phyloP scores from a whole-genome alignment of 495 filamentous ascomycete genomes.

The Penicillium odoratum region DNA sequence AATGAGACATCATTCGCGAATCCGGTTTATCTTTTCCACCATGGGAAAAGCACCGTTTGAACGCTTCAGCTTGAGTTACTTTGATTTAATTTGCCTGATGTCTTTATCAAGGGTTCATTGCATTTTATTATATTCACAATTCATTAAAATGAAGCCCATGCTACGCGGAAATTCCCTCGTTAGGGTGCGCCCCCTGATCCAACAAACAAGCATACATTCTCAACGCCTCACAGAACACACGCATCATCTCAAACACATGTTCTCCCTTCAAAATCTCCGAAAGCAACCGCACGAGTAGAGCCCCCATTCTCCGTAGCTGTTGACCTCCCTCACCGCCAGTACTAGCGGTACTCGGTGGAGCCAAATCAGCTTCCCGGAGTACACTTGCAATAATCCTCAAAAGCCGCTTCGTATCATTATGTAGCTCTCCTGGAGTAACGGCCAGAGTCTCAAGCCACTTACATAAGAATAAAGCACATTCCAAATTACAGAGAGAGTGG shows the following conservation, averaged over 20 bases:
- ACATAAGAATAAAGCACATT: constrained; percentile 15
- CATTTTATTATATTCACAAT: too few species aligned
- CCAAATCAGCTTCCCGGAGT: constrained; percentile 3
- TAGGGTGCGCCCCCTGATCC: neutral
- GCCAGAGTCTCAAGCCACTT: constrained; percentile 16
- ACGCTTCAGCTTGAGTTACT: too few species aligned
- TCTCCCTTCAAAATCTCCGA: constrained; percentile 7
- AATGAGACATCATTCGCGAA: neutral
- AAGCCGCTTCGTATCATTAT: constrained; percentile 1
- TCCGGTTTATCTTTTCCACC: neutral
- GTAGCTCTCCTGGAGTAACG: neutral
- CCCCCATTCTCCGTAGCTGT: constrained; percentile 1
- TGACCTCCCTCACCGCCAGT: neutral
- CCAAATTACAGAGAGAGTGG: constrained; percentile 34
- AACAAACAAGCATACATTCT: neutral
- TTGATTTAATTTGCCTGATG: too few species aligned
- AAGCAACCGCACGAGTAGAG: constrained; percentile 4
- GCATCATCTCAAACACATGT: constrained; percentile 12
- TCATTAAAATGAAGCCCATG: neutral
- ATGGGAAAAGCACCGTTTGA: neutral
- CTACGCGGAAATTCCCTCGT: neutral
- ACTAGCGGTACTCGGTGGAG: neutral
- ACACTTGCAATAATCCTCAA: constrained; percentile 7
- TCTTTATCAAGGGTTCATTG: too few species aligned
- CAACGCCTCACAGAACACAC: constrained; percentile 5